These are phyloP conservation scores for Vigna mungo DNA, from an alignment of 306 rosid species.

Conservation along the genomic window DNA sequence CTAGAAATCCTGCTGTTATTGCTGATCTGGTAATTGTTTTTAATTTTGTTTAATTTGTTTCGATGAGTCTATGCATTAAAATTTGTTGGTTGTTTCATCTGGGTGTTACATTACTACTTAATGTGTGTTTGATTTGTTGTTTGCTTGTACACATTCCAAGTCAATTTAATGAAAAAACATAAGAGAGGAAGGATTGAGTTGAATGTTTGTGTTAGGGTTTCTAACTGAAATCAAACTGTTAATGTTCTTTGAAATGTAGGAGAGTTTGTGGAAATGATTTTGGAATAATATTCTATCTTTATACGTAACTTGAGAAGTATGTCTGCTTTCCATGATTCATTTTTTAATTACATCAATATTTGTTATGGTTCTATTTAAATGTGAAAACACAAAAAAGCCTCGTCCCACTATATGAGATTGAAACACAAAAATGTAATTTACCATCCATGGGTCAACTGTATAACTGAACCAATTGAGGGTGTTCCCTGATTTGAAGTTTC, in stretches of 20 bases:
- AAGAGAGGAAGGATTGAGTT: too few species aligned
- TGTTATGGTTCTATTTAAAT: constrained; percentile 35
- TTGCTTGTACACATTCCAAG: too few species aligned
- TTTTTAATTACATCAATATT: constrained; percentile 31
- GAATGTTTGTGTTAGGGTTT: too few species aligned
- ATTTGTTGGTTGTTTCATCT: constrained; percentile 32
- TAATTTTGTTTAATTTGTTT: constrained; percentile 39
- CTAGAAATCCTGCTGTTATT: constrained; percentile 98
- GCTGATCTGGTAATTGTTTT: constrained; percentile 87
- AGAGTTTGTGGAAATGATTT: constrained; percentile 26
- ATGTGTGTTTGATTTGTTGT: too few species aligned
- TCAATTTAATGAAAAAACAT: too few species aligned
- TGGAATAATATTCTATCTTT: constrained; percentile 20
- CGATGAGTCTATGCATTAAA: constrained; percentile 5
- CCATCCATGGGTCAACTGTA: constrained; percentile 12
- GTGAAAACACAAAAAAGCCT: constrained; percentile 3
- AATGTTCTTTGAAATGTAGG: not conserved
- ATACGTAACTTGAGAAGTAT: not conserved
- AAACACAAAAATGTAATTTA: constrained; percentile 6
- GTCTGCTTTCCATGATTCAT: constrained; percentile 17
- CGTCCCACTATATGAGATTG: not conserved
- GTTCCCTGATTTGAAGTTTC: constrained; percentile 37
- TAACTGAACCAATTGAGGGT: constrained; percentile 20
- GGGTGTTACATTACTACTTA: constrained; percentile 18
- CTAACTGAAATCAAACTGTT: too few species aligned